phyloP scores from a whole-genome alignment of 1,139 yeast species.

The Wickerhamomyces sp. region DNA sequence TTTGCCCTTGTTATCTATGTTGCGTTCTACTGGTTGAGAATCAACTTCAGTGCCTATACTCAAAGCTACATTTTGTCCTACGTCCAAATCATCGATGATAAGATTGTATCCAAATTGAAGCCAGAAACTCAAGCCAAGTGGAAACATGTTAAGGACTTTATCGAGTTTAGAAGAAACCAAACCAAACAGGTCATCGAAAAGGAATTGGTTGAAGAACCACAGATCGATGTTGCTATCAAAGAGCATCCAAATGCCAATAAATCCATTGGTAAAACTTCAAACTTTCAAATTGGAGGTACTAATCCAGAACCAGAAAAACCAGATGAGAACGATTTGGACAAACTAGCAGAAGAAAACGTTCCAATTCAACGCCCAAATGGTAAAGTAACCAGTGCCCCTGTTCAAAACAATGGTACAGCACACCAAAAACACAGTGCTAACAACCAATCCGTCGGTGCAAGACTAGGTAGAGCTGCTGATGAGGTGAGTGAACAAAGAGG shows the following conservation, averaged over 20 bases:
- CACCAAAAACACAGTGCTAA: too few relatives aligned
- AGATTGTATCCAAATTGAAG: slow-evolving; percentile 27
- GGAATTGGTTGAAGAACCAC: slow-evolving; percentile 11
- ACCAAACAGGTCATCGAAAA: slow-evolving; percentile 9
- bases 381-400: neutral
- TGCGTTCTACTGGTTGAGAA: slow-evolving; percentile 65
- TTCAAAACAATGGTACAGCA: too few relatives aligned
- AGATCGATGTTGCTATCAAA: slow-evolving; percentile 1
- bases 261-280: slow-evolving; percentile 6
- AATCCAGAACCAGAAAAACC: slow-evolving; percentile 1
- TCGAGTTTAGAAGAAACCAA: slow-evolving; percentile 24
- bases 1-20: slow-evolving; percentile 54
- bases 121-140: slow-evolving; percentile 23
- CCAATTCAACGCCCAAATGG: too few relatives aligned
- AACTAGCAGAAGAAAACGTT: neutral
- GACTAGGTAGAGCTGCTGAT: slow-evolving; percentile 1
- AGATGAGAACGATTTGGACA: slow-evolving; percentile 4
- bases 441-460: slow-evolving; percentile 1
- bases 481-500: neutral
- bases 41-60: slow-evolving; percentile 36
- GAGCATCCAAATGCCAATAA: slow-evolving; percentile 8
- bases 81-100: slow-evolving; percentile 24
- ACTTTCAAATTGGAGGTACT: slow-evolving; percentile 13
- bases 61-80: slow-evolving; percentile 28
- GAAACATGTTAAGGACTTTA: slow-evolving; percentile 26